Conservation (phyloP, 2,329 filamentous ascomycete genomes). For the Lachnellula subtilissima region DNA sequence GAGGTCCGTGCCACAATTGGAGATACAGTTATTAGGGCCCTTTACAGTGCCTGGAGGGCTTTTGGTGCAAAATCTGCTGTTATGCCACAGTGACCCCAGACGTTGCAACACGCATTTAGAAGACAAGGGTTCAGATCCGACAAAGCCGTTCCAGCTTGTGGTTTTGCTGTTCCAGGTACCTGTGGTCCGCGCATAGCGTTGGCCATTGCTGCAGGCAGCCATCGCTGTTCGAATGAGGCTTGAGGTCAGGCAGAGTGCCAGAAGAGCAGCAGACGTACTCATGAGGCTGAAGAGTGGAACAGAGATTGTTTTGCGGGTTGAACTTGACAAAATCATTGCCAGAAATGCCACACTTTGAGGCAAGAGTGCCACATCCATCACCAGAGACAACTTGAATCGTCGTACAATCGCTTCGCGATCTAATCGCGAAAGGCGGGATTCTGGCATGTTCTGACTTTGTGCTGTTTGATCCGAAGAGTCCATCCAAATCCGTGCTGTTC, state of each 20-base stretch:
- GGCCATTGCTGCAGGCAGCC: constrained; percentile 36
- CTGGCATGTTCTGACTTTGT: too few species aligned
- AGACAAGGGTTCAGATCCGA: constrained; percentile 43
- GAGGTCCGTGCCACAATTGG: constrained; percentile 37
- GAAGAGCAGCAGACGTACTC: constrained; percentile 33
- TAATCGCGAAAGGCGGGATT: too few species aligned
- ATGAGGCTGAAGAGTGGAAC: constrained; percentile 23
- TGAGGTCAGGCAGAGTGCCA: constrained; percentile 30
- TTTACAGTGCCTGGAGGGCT: constrained; percentile 34
- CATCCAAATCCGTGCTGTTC: too few species aligned
- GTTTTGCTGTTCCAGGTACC: constrained; percentile 35
- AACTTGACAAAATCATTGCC: constrained; percentile 34
- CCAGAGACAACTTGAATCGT: constrained; percentile 32
- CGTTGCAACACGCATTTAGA: constrained; percentile 38
- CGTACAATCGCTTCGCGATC: constrained; percentile 18
- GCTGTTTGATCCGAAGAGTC: too few species aligned
- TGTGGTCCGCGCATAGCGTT: constrained; percentile 44
- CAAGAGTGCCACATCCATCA: constrained; percentile 36
- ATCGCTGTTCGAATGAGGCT: constrained; percentile 30
- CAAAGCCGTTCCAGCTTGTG: constrained; percentile 30
- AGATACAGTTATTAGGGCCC: constrained; percentile 36
- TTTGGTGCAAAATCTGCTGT: constrained; percentile 35
- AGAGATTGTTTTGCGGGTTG: constrained; percentile 27
- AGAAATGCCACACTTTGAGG: constrained; percentile 37
- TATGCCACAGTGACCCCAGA: constrained; percentile 37